phyloP scores from a whole-genome alignment of 345 rosid genomes.

The Rhodomyrtus tomentosa region DNA sequence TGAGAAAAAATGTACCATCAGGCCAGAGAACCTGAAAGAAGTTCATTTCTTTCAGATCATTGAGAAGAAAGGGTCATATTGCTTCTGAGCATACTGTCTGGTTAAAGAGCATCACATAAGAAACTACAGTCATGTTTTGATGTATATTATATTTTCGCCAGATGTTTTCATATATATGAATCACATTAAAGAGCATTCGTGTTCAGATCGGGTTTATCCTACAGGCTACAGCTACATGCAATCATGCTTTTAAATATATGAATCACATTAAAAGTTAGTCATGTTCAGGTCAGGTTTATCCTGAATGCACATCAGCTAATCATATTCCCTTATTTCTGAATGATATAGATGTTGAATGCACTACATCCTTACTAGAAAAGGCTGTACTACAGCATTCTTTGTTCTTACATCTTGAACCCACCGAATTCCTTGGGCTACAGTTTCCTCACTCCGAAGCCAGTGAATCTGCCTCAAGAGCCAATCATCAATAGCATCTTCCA shows the following conservation, averaged over 20 bases:
- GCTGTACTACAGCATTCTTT: neutral
- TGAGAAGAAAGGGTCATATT: neutral
- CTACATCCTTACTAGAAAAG: neutral
- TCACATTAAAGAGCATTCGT: neutral
- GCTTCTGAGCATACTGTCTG: neutral
- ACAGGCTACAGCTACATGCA: neutral
- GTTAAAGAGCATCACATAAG: neutral
- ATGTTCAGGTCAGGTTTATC: neutral
- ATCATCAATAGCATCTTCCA: constrained; percentile 99
- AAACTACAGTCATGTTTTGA: neutral
- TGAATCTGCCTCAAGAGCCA: constrained; percentile 79
- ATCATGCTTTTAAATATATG: neutral
- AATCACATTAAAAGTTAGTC: neutral
- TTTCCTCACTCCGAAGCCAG: constrained; percentile 82
- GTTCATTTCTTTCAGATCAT: neutral
- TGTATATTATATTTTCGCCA: neutral
- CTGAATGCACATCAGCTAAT: neutral
- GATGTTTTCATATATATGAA: neutral
- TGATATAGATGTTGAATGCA: neutral
- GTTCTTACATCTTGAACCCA: constrained; percentile 92
- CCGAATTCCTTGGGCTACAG: constrained; percentile 63
- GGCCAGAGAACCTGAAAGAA: constrained; percentile 80
- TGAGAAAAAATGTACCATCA: constrained; percentile 68
- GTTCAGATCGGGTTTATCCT: neutral
- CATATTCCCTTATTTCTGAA: neutral